Conservation (phyloP, 306 rosid genomes). For the Biancaea sappan region DNA sequence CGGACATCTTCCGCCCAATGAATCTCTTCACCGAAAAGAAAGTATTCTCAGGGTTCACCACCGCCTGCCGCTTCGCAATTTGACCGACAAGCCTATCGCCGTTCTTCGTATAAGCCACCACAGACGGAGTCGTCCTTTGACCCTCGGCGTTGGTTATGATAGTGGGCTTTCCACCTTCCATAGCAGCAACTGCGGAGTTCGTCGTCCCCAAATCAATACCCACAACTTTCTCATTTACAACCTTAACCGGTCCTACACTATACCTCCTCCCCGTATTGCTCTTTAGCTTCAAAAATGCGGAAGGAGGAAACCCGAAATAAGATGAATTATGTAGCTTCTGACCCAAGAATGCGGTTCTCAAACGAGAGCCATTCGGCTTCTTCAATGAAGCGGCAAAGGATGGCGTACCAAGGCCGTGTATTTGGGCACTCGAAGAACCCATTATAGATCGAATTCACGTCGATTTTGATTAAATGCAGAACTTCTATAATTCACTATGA, state of each 20-base stretch:
- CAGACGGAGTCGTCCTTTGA: conserved; percentile 86
- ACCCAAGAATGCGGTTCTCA: conserved; percentile 60
- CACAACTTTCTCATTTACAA: conserved; percentile 80
- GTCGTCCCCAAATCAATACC: conserved; percentile 87
- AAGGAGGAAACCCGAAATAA: conserved; percentile 29
- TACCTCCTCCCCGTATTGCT: conserved; percentile 17
- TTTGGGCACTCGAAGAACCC: conserved; percentile 74
- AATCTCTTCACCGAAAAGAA: conserved; percentile 91
- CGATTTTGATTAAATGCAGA: neutral
- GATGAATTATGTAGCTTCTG: conserved; percentile 38
- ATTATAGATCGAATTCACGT: conserved; percentile 10
- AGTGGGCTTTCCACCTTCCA: conserved; percentile 90
- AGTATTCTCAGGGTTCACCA: conserved; percentile 84
- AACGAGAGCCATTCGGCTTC: conserved; percentile 33
- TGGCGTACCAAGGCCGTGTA: conserved; percentile 66
- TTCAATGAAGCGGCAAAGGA: conserved; percentile 44
- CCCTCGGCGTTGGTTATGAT: conserved; percentile 90
- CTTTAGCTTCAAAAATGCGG: conserved; percentile 47
- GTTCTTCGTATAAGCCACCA: conserved; percentile 86
- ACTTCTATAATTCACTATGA: neutral
- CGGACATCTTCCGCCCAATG: conserved; percentile 89
- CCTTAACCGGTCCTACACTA: conserved; percentile 48
- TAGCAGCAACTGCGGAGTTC: conserved; percentile 81
- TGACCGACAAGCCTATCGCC: conserved; percentile 90
- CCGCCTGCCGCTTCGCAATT: conserved; percentile 93